These are phyloP conservation scores for Saprolegnia parasitica DNA, from an alignment of 352 stramenopile genomes.

Conservation along the genomic window DNA sequence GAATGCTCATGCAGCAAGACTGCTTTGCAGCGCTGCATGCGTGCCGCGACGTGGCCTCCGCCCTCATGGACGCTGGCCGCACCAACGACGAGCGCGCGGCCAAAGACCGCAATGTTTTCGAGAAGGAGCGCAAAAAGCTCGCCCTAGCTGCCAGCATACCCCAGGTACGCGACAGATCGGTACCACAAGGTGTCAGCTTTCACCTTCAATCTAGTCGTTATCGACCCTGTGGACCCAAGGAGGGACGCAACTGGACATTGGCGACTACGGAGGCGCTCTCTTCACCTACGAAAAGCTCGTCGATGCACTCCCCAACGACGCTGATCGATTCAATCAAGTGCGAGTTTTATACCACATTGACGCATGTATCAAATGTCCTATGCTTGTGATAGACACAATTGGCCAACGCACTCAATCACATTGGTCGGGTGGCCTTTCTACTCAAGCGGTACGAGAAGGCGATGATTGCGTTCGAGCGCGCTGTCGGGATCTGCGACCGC, in stretches of 20 bases:
- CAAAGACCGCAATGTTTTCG: slow-evolving; percentile 1
- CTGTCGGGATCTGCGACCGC: slow-evolving; percentile 42
- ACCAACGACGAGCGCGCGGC: not conserved
- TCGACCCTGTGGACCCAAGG: slow-evolving; percentile 37
- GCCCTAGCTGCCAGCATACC: not conserved
- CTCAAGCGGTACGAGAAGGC: slow-evolving; percentile 56
- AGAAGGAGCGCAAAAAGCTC: slow-evolving; percentile 15
- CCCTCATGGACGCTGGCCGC: not conserved
- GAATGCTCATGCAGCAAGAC: slow-evolving; percentile 6
- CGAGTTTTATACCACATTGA: too few relatives aligned
- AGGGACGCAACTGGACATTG: slow-evolving; percentile 51
- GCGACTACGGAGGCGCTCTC: slow-evolving; percentile 43
- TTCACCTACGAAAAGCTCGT: slow-evolving; percentile 43
- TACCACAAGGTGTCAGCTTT: not conserved
- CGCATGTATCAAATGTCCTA: too few relatives aligned
- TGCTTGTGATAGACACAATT: slow-evolving; percentile 35
- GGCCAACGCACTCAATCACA: slow-evolving; percentile 38
- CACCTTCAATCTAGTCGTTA: not conserved
- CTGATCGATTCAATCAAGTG: slow-evolving; percentile 45
- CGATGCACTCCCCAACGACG: slow-evolving; percentile 29
- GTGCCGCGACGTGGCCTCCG: not conserved
- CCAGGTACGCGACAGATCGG: too few relatives aligned
- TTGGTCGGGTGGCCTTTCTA: slow-evolving; percentile 43
- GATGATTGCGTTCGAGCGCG: slow-evolving; percentile 29
- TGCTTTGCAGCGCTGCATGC: slow-evolving; percentile 7